These are phyloP conservation scores for Neoascochyta sp. DNA, from an alignment of 2,329 filamentous ascomycete genomes.

Conservation along the genomic window DNA sequence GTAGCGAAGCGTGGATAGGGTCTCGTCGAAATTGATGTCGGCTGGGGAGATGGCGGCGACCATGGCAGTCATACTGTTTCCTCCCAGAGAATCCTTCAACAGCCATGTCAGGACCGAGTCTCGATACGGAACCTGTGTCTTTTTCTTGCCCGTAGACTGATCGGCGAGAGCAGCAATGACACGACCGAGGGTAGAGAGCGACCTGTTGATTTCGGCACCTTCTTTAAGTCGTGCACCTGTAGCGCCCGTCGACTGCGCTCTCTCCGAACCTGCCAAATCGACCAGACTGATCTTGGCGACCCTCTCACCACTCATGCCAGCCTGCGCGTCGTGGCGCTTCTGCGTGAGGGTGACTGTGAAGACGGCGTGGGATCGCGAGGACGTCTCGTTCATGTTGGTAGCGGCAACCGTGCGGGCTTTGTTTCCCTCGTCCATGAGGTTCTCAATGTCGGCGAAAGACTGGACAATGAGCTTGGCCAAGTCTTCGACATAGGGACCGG, in stretches of 20 bases:
- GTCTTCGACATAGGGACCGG: constrained; percentile 96
- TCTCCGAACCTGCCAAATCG: constrained; percentile 94
- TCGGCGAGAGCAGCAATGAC: constrained; percentile 96
- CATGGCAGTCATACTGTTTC: constrained; percentile 99
- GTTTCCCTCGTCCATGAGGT: constrained; percentile 98
- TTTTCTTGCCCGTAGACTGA: constrained; percentile 78
- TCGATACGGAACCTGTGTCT: constrained; percentile 84
- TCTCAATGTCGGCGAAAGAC: constrained; percentile 91
- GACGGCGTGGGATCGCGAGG: constrained; percentile 94
- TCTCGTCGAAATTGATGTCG: constrained; percentile 99
- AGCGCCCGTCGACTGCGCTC: constrained; percentile 94
- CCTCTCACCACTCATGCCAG: constrained; percentile 96
- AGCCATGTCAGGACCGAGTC: constrained; percentile 97
- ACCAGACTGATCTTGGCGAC: constrained; percentile 97
- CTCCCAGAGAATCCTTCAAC: constrained; percentile 91
- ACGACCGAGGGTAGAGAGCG: constrained; percentile 90
- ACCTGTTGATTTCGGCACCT: constrained; percentile 97
- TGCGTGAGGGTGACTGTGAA: constrained; percentile 96
- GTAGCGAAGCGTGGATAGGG: constrained; percentile 89
- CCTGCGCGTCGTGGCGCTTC: constrained; percentile 85
- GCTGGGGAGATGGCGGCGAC: constrained; percentile 97
- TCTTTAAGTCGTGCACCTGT: constrained; percentile 94
- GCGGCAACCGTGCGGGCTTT: constrained; percentile 96
- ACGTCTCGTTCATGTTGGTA: constrained; percentile 99
- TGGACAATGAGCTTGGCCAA: constrained; percentile 90